Base-by-base conservation (phyloP, 495 filamentous ascomycete species). In the Podospora anserina region DNA sequence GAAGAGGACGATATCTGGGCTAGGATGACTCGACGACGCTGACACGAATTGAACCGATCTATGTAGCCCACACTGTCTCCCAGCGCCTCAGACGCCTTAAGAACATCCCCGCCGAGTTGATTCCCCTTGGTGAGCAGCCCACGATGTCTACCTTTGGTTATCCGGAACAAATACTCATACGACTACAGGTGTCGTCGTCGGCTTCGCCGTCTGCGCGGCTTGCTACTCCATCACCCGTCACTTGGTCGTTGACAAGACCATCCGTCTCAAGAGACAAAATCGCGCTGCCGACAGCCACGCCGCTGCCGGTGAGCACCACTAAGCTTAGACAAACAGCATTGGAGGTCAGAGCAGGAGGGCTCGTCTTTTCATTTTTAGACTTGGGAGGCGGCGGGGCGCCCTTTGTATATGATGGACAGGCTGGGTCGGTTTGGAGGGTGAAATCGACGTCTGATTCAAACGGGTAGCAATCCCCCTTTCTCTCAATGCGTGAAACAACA, bases 1-100 rank as follows among this genome's bases (percentile, higher is more conserved):
- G 55, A 58, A n/a, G 64, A 57, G 27, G 65, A 20, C 55, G 5
- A 19, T 63, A 63, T 61, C 23, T 23, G 16, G 27, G 28, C 34
- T 28, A 56, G 63, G 61, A 63, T 9, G 16, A 15, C 30, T 63
- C 67, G 55, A 20, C 18, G 30, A 66, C 65, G 64, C 77, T 80
- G 70, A 81, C 70, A 63, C 54, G 62, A 58, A 32, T 57, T 44
- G 57, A 34, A 54, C 18, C 28, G 23, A 32, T 32, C 28, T 44
- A 71, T 23, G 23, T 74, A 99, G 95, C 92, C 77, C 95, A 98
- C 84, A 98, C 95, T 68, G 90, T 99, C 82, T 97, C 95, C 60
- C 95, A 99, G 84, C 65, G 96, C 73, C 84, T 99, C 69, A 90
- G 95, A 74, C 87, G 85, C 70, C 82, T 97, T 68, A 92, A 91